Conservation (phyloP, 352 stramenopile species). For the Globisporangium megalacanthum region DNA sequence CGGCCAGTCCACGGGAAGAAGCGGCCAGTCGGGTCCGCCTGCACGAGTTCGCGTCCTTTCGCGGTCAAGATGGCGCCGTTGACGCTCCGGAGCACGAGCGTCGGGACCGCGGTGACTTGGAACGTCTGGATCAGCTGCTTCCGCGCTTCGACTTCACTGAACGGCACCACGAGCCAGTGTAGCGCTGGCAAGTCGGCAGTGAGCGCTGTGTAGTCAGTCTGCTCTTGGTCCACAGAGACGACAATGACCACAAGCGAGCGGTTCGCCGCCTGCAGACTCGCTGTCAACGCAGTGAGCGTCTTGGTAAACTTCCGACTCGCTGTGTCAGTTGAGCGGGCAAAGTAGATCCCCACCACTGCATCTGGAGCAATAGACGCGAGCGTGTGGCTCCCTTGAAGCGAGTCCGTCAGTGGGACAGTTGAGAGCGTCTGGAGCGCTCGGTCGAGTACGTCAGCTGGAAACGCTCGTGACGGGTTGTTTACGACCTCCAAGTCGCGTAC, state of each 20-base stretch:
- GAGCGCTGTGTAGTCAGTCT: conserved; percentile 45
- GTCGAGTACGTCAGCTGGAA: conserved; percentile 40
- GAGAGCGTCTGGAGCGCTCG: conserved; percentile 56
- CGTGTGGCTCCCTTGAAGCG: conserved; percentile 61
- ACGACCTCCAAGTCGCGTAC: conserved; percentile 48
- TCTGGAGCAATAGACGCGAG: conserved; percentile 43
- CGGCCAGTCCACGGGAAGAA: conserved; percentile 62
- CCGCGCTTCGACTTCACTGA: conserved; percentile 59
- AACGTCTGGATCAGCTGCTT: conserved; percentile 73
- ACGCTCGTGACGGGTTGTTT: conserved; percentile 43
- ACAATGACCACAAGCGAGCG: conserved; percentile 71
- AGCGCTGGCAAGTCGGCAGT: conserved; percentile 44
- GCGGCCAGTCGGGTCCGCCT: conserved; percentile 46
- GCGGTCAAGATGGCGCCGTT: conserved; percentile 63
- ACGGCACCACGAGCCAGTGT: conserved; percentile 71
- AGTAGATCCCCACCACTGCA: conserved; percentile 74
- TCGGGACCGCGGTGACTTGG: conserved; percentile 43
- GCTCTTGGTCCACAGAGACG: conserved; percentile 67
- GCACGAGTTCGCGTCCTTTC: conserved; percentile 61
- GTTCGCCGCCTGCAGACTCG: conserved; percentile 28
- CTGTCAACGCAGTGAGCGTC: conserved; percentile 36
- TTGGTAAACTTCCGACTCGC: conserved; percentile 56
- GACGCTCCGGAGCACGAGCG: conserved; percentile 51
- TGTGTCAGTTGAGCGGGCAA: conserved; percentile 38
- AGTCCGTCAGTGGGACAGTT: conserved; percentile 62